Evolutionary conservation across 2,329 filamentous ascomycete species (phyloP).

Genomic region (Nemania bipapillata): DNA sequence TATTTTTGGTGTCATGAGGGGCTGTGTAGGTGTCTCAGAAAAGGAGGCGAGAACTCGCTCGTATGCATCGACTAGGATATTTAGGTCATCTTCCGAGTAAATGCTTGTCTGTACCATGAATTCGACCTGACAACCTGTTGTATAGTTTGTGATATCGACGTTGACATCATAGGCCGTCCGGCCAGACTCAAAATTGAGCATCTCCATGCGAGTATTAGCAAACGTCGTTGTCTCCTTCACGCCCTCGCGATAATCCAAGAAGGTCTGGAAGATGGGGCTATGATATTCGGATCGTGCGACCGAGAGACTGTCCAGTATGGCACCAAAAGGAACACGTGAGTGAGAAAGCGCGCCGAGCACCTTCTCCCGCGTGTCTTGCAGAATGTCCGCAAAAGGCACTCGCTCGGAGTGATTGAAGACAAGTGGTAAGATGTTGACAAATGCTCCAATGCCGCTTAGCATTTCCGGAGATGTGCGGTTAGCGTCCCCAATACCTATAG

Average conservation of each 20-base stretch:
- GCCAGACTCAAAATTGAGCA: no score
- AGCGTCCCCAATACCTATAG: constrained; percentile 59
- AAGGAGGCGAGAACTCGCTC: no score
- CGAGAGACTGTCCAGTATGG: constrained; percentile 58
- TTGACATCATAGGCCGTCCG: no score
- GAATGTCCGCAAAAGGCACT: constrained; percentile 14
- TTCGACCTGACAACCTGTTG: no score
- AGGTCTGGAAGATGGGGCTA: constrained; percentile 62
- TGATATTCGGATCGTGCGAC: constrained; percentile 54
- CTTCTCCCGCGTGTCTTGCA: constrained; percentile 35
- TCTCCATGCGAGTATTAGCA: no score
- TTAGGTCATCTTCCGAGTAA: no score
- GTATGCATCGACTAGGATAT: no score
- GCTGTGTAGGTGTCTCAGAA: no score
- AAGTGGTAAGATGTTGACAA: constrained; percentile 62
- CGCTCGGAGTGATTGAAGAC: constrained; percentile 49
- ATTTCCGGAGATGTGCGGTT: constrained; percentile 50
- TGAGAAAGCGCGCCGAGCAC: constrained; percentile 55
- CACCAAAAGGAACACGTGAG: constrained; percentile 61
- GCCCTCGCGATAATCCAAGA: constrained; percentile 49
- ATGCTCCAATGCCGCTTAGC: constrained; percentile 56
- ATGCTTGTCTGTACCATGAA: no score
- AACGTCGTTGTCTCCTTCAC: no score
- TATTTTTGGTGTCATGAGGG: no score
- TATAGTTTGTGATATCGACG: no score